Base-by-base conservation (phyloP, 495 filamentous ascomycete species). In the Penicillium samsonianum region DNA sequence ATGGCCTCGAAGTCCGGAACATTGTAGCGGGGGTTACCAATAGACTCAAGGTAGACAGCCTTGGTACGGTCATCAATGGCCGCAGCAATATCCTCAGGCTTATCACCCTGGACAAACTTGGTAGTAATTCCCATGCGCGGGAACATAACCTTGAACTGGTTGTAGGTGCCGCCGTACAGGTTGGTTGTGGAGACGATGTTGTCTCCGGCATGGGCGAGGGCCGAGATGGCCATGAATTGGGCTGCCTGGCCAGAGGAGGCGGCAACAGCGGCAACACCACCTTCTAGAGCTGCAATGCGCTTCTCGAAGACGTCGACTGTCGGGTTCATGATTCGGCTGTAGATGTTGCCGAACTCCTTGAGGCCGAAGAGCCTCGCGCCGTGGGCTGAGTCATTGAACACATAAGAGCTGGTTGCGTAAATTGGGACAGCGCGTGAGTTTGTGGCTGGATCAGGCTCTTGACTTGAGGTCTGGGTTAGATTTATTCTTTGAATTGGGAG, bases 261-360 rank as follows among this genome's bases (percentile, higher is more conserved):
- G 2, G 92, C 94, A 16, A 98, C 80, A 16, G 94, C 94, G 3
- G 94, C 94, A 26, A 91, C 86, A 53, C 94, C 94, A 12, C 94
- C 94, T 74, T 98, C 94, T 20, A 98, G 86, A 14, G 94, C 95
- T 14, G 95, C 94, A 42, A 98, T 89, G 50, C 94, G 86, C 80
- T 98, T 97, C 75, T 98, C 94, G 58, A 98, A 94, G 42, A 98
- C 95, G 75, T 97, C 95, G 56, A 96, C 90, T 6, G 94, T 98
- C 3, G 94, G 94, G 72, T 98, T 98, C 91, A 95, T 96, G 64
- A 98, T 94, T 55, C 94, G 88, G 66, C 87, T 91, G 81, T 98
- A 98, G 77, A 98, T 97, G 75, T 98, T 97, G 70, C 93, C 95
- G 70, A 95, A 93, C 73, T 97, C 93, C 72, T 97, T 96, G 75